A percentile compares a stretch with the other conserved stretches of the same genome.
Evolutionary conservation across 164 flowering plant genomes (phyloP).

Genomic region (Cinnamomum micranthum): DNA sequence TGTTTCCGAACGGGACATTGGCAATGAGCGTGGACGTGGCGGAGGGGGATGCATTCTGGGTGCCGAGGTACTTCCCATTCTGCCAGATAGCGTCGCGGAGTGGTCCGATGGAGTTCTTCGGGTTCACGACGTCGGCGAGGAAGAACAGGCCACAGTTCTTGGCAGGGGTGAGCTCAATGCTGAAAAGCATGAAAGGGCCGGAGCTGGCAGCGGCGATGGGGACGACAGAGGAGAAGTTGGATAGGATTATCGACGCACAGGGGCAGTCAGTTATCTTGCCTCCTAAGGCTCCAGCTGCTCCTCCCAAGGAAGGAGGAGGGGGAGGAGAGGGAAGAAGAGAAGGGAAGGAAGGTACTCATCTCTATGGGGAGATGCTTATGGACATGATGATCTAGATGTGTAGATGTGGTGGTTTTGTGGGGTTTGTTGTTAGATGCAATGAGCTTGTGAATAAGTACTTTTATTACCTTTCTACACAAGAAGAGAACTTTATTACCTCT

Average conservation of each 20-base stretch:
- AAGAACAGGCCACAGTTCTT: conserved; percentile 79
- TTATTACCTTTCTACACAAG: too few relatives aligned
- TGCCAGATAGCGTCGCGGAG: conserved; percentile 79
- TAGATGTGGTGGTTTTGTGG: too few relatives aligned
- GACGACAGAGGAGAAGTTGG: conserved; percentile 26
- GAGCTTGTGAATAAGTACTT: too few relatives aligned
- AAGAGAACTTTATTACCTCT: too few relatives aligned
- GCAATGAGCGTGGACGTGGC: conserved; percentile 57
- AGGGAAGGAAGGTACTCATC: too few relatives aligned
- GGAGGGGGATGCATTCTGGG: conserved; percentile 78
- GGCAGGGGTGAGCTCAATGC: conserved; percentile 58
- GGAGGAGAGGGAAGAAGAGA: too few relatives aligned
- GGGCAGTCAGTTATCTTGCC: conserved; percentile 59
- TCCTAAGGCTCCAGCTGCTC: neutral
- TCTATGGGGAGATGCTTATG: too few relatives aligned
- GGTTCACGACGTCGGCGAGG: conserved; percentile 82
- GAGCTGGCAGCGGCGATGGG: conserved; percentile 75
- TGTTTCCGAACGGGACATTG: conserved; percentile 69
- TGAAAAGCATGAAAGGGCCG: conserved; percentile 41
- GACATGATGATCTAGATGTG: too few relatives aligned
- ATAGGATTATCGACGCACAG: conserved; percentile 40
- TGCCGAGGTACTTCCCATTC: conserved; percentile 88
- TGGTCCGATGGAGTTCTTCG: conserved; percentile 85
- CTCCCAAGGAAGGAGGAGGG: too few relatives aligned
- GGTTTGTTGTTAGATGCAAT: too few relatives aligned